These are phyloP conservation scores for Blepharisma japonicum DNA, from an alignment of 73 alveolate species.

Conservation along the genomic window DNA sequence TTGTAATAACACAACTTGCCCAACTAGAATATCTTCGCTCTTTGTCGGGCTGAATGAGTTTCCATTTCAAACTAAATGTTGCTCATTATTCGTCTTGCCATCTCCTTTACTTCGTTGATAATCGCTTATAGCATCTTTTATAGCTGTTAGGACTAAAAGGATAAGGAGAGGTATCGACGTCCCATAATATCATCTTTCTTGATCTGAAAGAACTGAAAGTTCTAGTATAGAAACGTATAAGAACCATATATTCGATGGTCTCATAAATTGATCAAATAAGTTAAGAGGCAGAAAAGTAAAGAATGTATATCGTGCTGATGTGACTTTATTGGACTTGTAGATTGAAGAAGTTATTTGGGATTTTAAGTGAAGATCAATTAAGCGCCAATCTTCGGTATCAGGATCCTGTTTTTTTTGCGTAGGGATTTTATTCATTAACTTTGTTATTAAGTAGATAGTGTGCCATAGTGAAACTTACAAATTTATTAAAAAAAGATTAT, in stretches of 20 bases:
- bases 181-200: neutral
- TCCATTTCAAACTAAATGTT: neutral
- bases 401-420: too few species aligned
- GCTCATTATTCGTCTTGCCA: neutral
- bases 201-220: neutral
- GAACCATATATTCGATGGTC: constrained; percentile 13
- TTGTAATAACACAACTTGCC: neutral
- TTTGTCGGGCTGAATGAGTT: neutral
- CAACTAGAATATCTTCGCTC: neutral
- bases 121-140: neutral
- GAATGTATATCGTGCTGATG: neutral
- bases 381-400: too few species aligned
- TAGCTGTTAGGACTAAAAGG: neutral
- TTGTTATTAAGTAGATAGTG: too few species aligned
- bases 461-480: too few species aligned
- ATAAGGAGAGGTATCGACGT: neutral
- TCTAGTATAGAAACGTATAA: constrained; percentile 4
- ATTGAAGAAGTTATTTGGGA: too few species aligned
- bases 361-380: too few species aligned
- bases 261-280: neutral
- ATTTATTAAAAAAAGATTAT: too few species aligned
- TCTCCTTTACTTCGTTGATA: neutral
- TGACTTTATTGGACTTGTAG: neutral
- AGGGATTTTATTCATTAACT: too few species aligned
- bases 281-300: neutral